These are phyloP conservation scores for Scutellaria baicalensis DNA, from an alignment of 257 asterid species.

Conservation along the genomic window DNA sequence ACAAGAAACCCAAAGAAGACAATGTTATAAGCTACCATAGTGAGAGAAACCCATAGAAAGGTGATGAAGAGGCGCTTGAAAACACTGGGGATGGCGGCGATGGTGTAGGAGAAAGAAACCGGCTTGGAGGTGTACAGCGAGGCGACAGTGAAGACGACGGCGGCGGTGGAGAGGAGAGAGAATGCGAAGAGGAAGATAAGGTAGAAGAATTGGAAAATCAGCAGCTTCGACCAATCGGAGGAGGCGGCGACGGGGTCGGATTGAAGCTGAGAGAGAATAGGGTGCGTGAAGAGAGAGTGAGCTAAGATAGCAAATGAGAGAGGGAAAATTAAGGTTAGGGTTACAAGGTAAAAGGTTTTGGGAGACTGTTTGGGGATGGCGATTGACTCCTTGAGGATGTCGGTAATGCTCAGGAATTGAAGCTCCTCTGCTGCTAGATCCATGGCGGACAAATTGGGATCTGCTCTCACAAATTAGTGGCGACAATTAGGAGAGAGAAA, in stretches of 20 bases:
- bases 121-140: slow-evolving; percentile 79
- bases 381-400: slow-evolving; percentile 61
- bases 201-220: slow-evolving; percentile 68
- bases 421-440: slow-evolving; percentile 83
- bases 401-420: slow-evolving; percentile 55
- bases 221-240: slow-evolving; percentile 72
- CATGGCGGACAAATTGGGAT: slow-evolving; percentile 30
- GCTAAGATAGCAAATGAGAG: slow-evolving; percentile 90
- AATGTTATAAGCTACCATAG: slow-evolving; percentile 56
- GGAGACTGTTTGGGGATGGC: slow-evolving; percentile 83
- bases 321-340: slow-evolving; percentile 73
- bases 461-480: neutral
- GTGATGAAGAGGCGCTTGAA: slow-evolving; percentile 74
- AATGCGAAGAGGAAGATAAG: slow-evolving; percentile 81
- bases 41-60: slow-evolving; percentile 72
- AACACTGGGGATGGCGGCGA: slow-evolving; percentile 77
- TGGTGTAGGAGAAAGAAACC: slow-evolving; percentile 62
- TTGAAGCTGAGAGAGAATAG: slow-evolving; percentile 62
- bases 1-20: slow-evolving; percentile 55
- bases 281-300: slow-evolving; percentile 88
- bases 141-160: slow-evolving; percentile 90
- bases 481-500: neutral
- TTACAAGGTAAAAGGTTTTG: slow-evolving; percentile 68
- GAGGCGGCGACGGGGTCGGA: slow-evolving; percentile 40
- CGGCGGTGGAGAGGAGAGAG: slow-evolving; percentile 89